phyloP scores from a whole-genome alignment of 805 yeast genomes.

The Ogataea paraovalis region DNA sequence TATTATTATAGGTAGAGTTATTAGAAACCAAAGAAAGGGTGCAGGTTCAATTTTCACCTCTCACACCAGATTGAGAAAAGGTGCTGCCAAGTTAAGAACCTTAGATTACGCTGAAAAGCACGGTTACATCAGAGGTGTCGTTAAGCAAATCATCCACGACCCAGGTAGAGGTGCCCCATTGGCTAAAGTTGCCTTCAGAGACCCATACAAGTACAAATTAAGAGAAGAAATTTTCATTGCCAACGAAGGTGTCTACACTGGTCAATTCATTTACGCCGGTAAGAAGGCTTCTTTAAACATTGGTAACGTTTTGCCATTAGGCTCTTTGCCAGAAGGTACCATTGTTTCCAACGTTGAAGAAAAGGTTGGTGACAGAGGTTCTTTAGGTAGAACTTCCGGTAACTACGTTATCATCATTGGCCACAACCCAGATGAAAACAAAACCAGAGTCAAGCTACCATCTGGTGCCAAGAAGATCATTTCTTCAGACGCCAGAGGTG shows the following conservation, averaged over 20 bases:
- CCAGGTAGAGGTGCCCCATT: conserved; percentile 99
- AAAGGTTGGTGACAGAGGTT: conserved; percentile 99
- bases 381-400: conserved; percentile 99
- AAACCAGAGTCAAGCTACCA: conserved; percentile 99
- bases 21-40: conserved; percentile 99
- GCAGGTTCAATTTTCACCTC: conserved; percentile 99
- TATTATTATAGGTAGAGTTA: conserved; percentile 80
- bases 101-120: conserved; percentile 99
- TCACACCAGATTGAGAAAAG: conserved; percentile 99
- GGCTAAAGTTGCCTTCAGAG: conserved; percentile 98
- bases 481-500: conserved; percentile 97
- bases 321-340: conserved; percentile 99
- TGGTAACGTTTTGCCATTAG: conserved; percentile 96
- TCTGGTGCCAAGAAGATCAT: conserved; percentile 98
- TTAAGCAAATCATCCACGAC: conserved; percentile 97
- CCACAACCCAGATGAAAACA: conserved; percentile 98
- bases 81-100: conserved; percentile 99
- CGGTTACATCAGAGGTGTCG: conserved; percentile 99
- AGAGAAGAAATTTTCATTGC: conserved; percentile 99
- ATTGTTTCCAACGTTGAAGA: conserved; percentile 97
- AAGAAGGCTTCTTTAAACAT: conserved; percentile 95
- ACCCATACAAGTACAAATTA: conserved; percentile 97
- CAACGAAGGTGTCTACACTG: conserved; percentile 99
- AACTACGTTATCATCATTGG: conserved; percentile 98
- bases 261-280: conserved; percentile 99